phyloP scores from a whole-genome alignment of 768 basidiomycete genomes.

The Agrocybe praecox region DNA sequence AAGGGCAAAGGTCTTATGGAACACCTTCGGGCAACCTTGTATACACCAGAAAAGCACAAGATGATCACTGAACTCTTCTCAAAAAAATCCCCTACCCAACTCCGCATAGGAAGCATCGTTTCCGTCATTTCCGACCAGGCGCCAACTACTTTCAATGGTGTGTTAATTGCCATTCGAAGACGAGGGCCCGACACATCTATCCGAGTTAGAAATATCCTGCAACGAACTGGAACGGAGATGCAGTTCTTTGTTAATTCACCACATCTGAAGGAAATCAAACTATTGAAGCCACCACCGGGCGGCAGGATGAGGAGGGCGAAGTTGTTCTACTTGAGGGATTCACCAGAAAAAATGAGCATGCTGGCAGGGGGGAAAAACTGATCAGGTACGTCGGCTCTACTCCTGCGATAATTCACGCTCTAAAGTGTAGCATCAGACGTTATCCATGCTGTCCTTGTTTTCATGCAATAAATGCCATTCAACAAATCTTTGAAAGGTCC shows the following conservation, averaged over 20 bases:
- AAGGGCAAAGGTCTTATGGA: constrained; percentile 81
- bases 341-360: constrained; percentile 83
- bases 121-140: constrained; percentile 77
- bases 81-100: constrained; percentile 62
- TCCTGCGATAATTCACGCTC: not conserved
- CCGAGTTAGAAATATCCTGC: constrained; percentile 85
- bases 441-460: not conserved
- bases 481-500: too few relatives aligned
- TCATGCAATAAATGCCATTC: too few relatives aligned
- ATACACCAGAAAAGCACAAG: constrained; percentile 66
- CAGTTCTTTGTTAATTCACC: constrained; percentile 88
- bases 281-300: constrained; percentile 67
- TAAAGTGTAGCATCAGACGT: not conserved
- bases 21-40: constrained; percentile 66
- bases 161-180: constrained; percentile 81
- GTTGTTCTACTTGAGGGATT: constrained; percentile 79
- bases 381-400: constrained; percentile 8
- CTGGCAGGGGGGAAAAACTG: constrained; percentile 53
- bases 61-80: constrained; percentile 75
- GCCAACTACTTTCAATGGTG: constrained; percentile 85
- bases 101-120: constrained; percentile 86
- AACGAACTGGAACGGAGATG: constrained; percentile 92
- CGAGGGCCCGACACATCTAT: constrained; percentile 90
- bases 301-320: constrained; percentile 76
- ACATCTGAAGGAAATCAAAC: constrained; percentile 83